Evolutionary conservation across 495 filamentous ascomycete genomes (phyloP).

Genomic region (Lophiostoma macrostomum): DNA sequence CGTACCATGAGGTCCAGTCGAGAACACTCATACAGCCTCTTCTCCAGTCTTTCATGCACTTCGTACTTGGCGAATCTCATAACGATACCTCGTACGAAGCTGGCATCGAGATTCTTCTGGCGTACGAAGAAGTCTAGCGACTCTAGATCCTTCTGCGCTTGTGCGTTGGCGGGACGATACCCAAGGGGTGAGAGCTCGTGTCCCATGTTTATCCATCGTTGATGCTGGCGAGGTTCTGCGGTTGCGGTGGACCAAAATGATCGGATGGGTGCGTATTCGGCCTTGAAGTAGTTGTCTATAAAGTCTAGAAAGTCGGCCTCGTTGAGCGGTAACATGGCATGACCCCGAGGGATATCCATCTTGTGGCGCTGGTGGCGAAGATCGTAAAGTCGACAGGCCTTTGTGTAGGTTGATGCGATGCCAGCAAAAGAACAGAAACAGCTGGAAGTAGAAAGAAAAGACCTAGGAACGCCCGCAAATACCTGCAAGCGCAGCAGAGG

Average conservation of each 20-base stretch:
- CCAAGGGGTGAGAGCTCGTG: constrained; percentile 23
- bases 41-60: constrained; percentile 32
- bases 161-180: constrained; percentile 30
- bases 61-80: constrained; percentile 31
- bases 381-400: too few relatives aligned
- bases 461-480: too few relatives aligned
- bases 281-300: constrained; percentile 32
- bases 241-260: constrained; percentile 28
- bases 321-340: constrained; percentile 28
- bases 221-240: constrained; percentile 20
- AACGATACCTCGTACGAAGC: constrained; percentile 26
- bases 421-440: too few relatives aligned
- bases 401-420: too few relatives aligned
- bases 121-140: constrained; percentile 26
- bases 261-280: constrained; percentile 32
- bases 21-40: constrained; percentile 29
- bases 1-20: constrained; percentile 31
- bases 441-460: too few relatives aligned
- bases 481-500: too few relatives aligned
- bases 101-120: constrained; percentile 21
- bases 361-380: too few relatives aligned
- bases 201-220: constrained; percentile 27
- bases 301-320: constrained; percentile 28
- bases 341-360: constrained; percentile 31
- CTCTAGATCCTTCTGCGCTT: constrained; percentile 33